Evolutionary conservation across 805 yeast species (phyloP), one percentile per base, ranked within the genome.

Genomic region (Metschnikowia henanensis): DNA sequence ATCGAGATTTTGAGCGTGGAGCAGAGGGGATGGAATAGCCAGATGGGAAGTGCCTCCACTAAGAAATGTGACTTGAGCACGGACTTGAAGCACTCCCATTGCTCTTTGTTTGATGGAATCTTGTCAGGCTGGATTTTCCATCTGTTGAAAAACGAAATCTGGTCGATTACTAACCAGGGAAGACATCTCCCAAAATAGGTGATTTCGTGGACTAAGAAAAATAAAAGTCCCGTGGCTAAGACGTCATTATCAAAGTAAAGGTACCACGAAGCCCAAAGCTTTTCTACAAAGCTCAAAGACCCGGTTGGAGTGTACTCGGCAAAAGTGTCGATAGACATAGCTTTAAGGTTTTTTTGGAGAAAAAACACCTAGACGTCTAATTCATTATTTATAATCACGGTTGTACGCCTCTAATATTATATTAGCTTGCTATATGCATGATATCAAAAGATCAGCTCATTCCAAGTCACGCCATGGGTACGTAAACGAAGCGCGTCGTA

Each of bases 11-110:
- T 79, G 43, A 79, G 59, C 20, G 61, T 63, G 47, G 70, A 61
- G 53, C 81, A 75, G 52, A 79, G 52, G 17, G 84, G 84, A 53
- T 79, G 84, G 68, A 79, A 79, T 18, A 78, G 70, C 84, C 84
- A 79, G 47, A 79, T 79, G 35, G 84, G 84, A 43, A 79, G 66
- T 1, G 78, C 83, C 58, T 79, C 84, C 23, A 79, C 83, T 50
- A 79, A 52, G 50, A 79, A 75, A 52, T 79, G 84, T 13, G 79
- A 76, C 44, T 70, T 76, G 37, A 79, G 61, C 16, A 79, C 83
- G n/a, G 80, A 65, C 56, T 78, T 79, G 45, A 78, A 58, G 55
- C 83, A 79, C 55, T 79, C 84, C 82, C 82, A 79, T 56, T 79
- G 84, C 57, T 79, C 84, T 52, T 72, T 69, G 47, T 72, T 72